Percentiles rank a stretch among this genome's conserved stretches.
phyloP scores from a whole-genome alignment of 495 filamentous ascomycete genomes.

The Aspergillus nanangensis region DNA sequence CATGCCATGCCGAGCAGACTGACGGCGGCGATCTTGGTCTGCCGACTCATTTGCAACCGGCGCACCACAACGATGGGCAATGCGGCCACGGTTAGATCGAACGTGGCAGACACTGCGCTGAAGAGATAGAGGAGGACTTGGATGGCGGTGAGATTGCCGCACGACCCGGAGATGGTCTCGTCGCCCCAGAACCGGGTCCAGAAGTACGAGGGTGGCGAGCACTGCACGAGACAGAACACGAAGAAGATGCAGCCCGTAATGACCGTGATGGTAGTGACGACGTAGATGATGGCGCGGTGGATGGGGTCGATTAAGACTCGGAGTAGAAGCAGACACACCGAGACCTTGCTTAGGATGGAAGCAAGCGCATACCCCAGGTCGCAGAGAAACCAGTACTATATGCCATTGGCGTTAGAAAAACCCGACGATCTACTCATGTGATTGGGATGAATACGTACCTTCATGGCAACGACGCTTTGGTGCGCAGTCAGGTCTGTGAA shows the following conservation, averaged over 20 bases:
- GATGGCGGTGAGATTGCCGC: slow-evolving; percentile 5
- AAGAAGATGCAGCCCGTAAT: slow-evolving; percentile 10
- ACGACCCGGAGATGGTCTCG: slow-evolving; percentile 10
- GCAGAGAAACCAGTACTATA: slow-evolving; percentile 15
- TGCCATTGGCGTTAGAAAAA: background rate
- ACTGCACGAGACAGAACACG: slow-evolving; percentile 12
- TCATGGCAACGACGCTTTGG: slow-evolving; percentile 14
- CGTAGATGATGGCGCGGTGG: slow-evolving; percentile 10
- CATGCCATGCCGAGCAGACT: slow-evolving; percentile 18
- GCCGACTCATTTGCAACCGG: slow-evolving; percentile 15
- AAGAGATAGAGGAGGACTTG: slow-evolving; percentile 17
- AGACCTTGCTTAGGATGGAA: slow-evolving; percentile 15
- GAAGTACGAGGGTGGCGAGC: slow-evolving; percentile 15
- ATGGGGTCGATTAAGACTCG: slow-evolving; percentile 10
- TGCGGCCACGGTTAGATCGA: slow-evolving; percentile 20
- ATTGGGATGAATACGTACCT: slow-evolving; percentile 3
- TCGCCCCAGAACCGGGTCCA: slow-evolving; percentile 11
- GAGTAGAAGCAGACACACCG: slow-evolving; percentile 20
- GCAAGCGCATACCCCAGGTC: slow-evolving; percentile 11
- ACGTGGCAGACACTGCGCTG: slow-evolving; percentile 16
- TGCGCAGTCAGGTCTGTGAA: slow-evolving; percentile 3
- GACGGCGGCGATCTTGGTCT: slow-evolving; percentile 11
- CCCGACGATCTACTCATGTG: background rate
- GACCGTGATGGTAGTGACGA: slow-evolving; percentile 8
- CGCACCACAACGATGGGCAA: slow-evolving; percentile 14